These are phyloP conservation scores for Protea cynaroides DNA, from an alignment of 164 flowering plant genomes.

Conservation along the genomic window DNA sequence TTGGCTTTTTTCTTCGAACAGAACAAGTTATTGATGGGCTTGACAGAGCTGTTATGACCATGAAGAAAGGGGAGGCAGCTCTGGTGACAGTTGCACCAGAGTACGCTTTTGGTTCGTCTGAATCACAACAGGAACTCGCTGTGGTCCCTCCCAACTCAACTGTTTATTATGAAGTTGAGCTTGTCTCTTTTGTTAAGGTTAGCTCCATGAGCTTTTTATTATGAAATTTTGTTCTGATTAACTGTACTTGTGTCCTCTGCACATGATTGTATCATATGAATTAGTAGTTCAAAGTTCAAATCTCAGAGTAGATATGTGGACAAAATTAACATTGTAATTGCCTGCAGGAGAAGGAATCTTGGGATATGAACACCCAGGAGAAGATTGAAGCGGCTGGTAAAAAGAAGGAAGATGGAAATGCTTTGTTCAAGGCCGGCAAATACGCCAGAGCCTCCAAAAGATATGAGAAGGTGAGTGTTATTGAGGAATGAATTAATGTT, in stretches of 20 bases:
- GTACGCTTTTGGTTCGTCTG: constrained; percentile 74
- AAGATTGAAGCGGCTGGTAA: constrained; percentile 86
- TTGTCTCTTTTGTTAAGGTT: constrained; percentile 78
- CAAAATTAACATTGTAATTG: background rate
- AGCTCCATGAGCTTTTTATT: background rate
- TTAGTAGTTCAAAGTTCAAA: too few relatives aligned
- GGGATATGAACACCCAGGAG: constrained; percentile 90
- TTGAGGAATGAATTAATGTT: too few relatives aligned
- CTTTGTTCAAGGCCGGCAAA: constrained; percentile 77
- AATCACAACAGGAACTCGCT: constrained; percentile 66
- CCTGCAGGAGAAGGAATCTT: constrained; percentile 84
- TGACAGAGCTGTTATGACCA: constrained; percentile 71
- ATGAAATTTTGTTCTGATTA: too few relatives aligned
- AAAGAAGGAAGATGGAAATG: constrained; percentile 97
- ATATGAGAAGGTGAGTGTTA: constrained; percentile 75
- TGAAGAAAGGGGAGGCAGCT: constrained; percentile 94
- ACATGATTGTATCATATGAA: too few relatives aligned
- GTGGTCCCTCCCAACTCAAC: constrained; percentile 85
- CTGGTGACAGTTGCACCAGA: constrained; percentile 68
- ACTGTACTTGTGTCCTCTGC: too few relatives aligned
- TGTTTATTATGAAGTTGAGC: constrained; percentile 69
- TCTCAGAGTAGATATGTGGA: too few relatives aligned
- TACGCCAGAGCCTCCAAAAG: constrained; percentile 79
- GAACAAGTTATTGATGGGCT: constrained; percentile 92
- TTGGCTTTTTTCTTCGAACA: constrained; percentile 21